Evolutionary conservation across 2,329 filamentous ascomycete genomes (phyloP).

Genomic region (Fusarium redolens): DNA sequence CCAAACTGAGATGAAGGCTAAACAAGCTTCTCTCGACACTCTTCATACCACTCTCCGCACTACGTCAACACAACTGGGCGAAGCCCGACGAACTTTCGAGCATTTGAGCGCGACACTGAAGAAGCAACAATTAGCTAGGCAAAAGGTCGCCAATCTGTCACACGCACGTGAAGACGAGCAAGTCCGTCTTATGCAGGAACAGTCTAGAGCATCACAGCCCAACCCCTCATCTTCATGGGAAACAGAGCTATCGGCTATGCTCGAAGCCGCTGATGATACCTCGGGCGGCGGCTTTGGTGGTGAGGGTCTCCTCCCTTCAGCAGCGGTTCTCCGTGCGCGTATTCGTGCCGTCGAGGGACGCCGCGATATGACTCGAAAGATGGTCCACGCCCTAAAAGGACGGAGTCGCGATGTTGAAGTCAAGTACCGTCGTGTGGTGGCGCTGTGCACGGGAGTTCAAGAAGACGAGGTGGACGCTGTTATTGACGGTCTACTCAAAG

Average conservation of each 20-base stretch:
- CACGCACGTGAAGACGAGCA: constrained; percentile 79
- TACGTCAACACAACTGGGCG: constrained; percentile 80
- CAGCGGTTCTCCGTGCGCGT: constrained; percentile 72
- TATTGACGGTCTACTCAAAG: constrained; percentile 82
- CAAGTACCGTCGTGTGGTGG: constrained; percentile 89
- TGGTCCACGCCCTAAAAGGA: constrained; percentile 77
- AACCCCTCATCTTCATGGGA: constrained; percentile 65
- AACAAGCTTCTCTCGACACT: constrained; percentile 84
- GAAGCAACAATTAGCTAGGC: constrained; percentile 72
- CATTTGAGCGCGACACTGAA: constrained; percentile 73
- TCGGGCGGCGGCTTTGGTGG: constrained; percentile 52
- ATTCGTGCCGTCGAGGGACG: constrained; percentile 77
- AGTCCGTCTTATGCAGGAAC: constrained; percentile 57
- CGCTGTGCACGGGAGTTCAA: constrained; percentile 83
- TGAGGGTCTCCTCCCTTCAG: constrained; percentile 65
- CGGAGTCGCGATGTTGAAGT: constrained; percentile 86
- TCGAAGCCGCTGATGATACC: constrained; percentile 56
- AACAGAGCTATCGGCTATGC: constrained; percentile 61
- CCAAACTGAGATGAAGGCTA: constrained; percentile 81
- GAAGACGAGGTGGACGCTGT: constrained; percentile 84
- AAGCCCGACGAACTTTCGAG: constrained; percentile 80
- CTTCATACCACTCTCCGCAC: constrained; percentile 85
- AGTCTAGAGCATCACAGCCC: constrained; percentile 54
- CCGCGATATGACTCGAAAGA: constrained; percentile 73
- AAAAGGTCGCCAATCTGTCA: constrained; percentile 82